Conservation (phyloP, 108 stramenopile genomes). For the Nitzschia palea region DNA sequence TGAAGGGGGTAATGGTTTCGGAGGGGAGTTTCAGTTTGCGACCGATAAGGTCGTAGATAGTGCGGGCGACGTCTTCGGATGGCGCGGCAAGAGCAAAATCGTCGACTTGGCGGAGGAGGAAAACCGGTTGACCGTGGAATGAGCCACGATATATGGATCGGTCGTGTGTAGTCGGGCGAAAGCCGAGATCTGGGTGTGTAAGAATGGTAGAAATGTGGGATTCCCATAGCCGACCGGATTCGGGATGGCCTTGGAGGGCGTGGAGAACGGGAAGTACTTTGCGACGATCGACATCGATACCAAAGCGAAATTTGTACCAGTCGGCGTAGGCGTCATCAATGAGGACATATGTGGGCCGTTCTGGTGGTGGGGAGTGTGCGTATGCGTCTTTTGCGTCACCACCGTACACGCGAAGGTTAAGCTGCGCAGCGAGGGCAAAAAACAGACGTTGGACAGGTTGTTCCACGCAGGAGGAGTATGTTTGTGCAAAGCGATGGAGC, state of each 20-base stretch:
- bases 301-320: no score
- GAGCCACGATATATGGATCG: slow-evolving; percentile 25
- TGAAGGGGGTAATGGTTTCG: slow-evolving; percentile 4
- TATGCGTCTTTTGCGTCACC: slow-evolving; percentile 43
- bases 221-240: slow-evolving; percentile 33
- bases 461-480: slow-evolving; percentile 32
- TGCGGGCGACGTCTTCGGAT: not conserved
- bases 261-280: slow-evolving; percentile 23
- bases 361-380: no score
- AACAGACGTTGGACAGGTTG: no score
- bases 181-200: not conserved
- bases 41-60: not conserved
- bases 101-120: slow-evolving; percentile 50
- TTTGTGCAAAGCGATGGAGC: slow-evolving; percentile 16
- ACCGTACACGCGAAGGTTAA: slow-evolving; percentile 21
- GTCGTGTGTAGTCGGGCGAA: slow-evolving; percentile 41
- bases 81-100: no score
- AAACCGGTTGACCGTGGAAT: slow-evolving; percentile 10
- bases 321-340: slow-evolving; percentile 33
- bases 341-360: slow-evolving; percentile 22
- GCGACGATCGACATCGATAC: slow-evolving; percentile 15
- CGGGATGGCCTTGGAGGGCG: slow-evolving; percentile 33
- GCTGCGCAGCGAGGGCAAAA: no score
- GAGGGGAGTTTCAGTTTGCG: not conserved
- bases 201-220: slow-evolving; percentile 29